Conservation (phyloP, 768 basidiomycete species). For the Lentinus tigrinus region DNA sequence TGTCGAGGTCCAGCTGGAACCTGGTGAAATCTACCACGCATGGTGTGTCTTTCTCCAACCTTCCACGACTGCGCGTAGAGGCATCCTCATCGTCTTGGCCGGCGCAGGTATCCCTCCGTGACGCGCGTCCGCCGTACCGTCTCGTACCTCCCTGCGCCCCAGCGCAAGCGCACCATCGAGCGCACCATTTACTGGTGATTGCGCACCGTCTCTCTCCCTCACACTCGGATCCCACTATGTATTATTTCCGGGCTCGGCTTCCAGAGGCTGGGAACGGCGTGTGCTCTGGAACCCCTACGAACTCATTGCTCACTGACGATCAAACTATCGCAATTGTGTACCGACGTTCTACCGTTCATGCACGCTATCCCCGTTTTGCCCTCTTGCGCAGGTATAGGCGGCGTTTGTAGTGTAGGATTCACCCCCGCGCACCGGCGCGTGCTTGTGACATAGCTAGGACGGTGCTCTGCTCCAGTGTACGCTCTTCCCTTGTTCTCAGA, state of each 20-base stretch:
- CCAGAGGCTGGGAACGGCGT: background rate
- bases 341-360: background rate
- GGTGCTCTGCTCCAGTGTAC: background rate
- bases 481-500: background rate
- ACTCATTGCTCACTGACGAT: background rate
- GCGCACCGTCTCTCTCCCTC: background rate
- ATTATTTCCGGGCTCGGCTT: background rate
- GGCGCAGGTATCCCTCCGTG: constrained; percentile 67
- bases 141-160: constrained; percentile 51
- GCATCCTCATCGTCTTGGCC: background rate
- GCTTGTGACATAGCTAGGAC: constrained; percentile 2
- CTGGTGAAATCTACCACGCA: constrained; percentile 64
- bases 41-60: constrained; percentile 40
- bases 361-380: background rate
- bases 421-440: background rate
- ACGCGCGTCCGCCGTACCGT: constrained; percentile 76
- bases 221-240: background rate
- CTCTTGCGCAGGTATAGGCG: no score
- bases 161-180: constrained; percentile 61
- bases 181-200: constrained; percentile 74
- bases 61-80: background rate
- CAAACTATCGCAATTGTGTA: background rate
- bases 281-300: background rate
- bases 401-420: background rate
- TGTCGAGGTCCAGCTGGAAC: constrained; percentile 78